Evolutionary conservation across 2,329 filamentous ascomycete genomes (phyloP), one percentile per base, ranked within the genome.

Genomic region (Myriangium duriaei): DNA sequence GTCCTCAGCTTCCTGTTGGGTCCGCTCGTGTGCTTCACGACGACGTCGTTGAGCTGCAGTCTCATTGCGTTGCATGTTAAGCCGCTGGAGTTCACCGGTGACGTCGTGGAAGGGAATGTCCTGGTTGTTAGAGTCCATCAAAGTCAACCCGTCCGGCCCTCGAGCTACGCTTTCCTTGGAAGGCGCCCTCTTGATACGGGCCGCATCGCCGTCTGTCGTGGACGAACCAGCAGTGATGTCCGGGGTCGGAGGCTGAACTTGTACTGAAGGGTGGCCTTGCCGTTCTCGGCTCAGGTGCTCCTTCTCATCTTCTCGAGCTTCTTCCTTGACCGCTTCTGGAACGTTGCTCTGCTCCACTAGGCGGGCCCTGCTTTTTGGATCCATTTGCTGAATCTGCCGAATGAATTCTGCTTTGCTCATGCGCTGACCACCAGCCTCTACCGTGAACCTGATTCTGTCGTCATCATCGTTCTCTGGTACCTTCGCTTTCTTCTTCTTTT

Each of bases 321-420:
- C 63, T 5, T 53, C 55, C 50, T 69, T 70, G 34, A 69, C 59
- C 2, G 48, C 47, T 18, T 68, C 64, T 0, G 67, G 64, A 2
- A 58, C 63, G 42, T 68, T 56, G 47, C 59, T 64, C 38, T 62
- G 52, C 41, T 69, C 64, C 5, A 69, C 58, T 17, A 63, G 57
- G 33, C 62, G 64, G 11, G 65, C 67, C 26, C 72, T 69, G 11
- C 76, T 74, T 50, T 74, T 74, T 15, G 73, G 71, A 53, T 88
- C 81, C 42, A 88, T 67, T 45, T 76, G 72, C 46, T 76, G 74
- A 51, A 91, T 77, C 52, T 84, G 76, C 32, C 70, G 65, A 43
- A 91, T 75, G 53, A 91, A 88, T 51, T 86, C 81, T 4, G 79
- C 74, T 59, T 87, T 87, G 44, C 72, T 86, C 73, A 91, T 79